Conservation (phyloP, 345 rosid species). For the Luvunga scandens region DNA sequence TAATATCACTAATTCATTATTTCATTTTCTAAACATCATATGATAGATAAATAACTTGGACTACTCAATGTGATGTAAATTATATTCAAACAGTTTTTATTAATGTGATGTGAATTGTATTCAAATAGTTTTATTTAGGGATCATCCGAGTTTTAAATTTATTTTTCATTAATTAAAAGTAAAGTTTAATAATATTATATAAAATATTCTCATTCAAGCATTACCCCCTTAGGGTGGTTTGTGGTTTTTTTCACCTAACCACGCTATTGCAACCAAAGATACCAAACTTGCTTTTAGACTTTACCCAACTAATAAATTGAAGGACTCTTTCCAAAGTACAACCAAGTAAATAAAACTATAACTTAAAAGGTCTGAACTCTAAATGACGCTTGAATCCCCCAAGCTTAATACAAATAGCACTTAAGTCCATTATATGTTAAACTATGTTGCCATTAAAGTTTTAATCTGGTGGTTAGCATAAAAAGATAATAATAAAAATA, state of each 20-base stretch:
- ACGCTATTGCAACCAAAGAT: not conserved
- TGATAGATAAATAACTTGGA: not conserved
- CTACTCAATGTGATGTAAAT: too few relatives aligned
- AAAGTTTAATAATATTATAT: too few relatives aligned
- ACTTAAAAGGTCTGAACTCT: too few relatives aligned
- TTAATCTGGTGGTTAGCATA: not conserved
- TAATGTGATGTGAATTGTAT: too few relatives aligned
- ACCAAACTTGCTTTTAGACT: not conserved
- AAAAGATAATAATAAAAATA: too few relatives aligned
- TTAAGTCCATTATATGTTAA: not conserved
- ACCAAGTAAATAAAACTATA: too few relatives aligned
- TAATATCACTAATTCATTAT: not conserved
- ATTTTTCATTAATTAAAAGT: too few relatives aligned
- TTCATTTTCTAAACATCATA: not conserved
- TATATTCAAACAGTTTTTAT: too few relatives aligned
- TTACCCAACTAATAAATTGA: not conserved
- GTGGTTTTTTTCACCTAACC: not conserved
- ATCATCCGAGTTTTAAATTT: too few relatives aligned
- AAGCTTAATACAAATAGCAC: not conserved
- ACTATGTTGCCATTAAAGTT: not conserved
- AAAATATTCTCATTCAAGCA: not conserved
- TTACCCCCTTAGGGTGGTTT: not conserved
- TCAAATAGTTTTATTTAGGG: too few relatives aligned
- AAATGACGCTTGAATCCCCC: not conserved
- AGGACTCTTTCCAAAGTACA: too few relatives aligned